These are phyloP conservation scores for Pyricularia sp. DNA, from an alignment of 2,329 filamentous ascomycete species.

Conservation along the genomic window DNA sequence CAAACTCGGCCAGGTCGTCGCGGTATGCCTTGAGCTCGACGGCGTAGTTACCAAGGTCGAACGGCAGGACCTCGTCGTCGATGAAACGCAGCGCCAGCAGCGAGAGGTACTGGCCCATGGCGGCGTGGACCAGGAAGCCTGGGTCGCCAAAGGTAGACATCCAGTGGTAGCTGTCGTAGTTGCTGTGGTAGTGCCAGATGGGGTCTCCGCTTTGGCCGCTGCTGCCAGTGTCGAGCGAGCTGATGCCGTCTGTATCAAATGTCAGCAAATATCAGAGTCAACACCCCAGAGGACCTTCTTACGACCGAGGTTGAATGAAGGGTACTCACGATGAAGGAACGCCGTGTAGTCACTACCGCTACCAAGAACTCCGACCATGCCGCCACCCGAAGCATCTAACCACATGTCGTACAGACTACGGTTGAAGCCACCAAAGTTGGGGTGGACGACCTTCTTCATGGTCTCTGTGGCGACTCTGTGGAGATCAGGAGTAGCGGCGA, in stretches of 20 bases:
- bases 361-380: constrained; percentile 43
- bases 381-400: constrained; percentile 21
- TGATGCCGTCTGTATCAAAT: constrained; percentile 16
- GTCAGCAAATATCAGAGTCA: not conserved
- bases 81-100: constrained; percentile 29
- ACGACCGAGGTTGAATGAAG: not conserved
- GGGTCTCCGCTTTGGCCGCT: constrained; percentile 23
- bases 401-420: constrained; percentile 30
- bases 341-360: constrained; percentile 60
- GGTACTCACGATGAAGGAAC: constrained; percentile 50
- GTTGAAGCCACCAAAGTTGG: constrained; percentile 45
- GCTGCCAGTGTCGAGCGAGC: constrained; percentile 46
- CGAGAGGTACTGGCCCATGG: constrained; percentile 39
- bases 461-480: constrained; percentile 56
- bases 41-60: constrained; percentile 31
- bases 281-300: too few species aligned
- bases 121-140: constrained; percentile 48
- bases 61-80: constrained; percentile 25
- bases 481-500: constrained; percentile 6
- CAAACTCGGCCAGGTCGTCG: constrained; percentile 23
- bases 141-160: constrained; percentile 72
- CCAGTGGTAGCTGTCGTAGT: constrained; percentile 80
- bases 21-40: constrained; percentile 28
- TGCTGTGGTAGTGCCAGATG: constrained; percentile 71
- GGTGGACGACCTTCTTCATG: constrained; percentile 47